Conservation (phyloP, 2,329 filamentous ascomycete species). For the Huntiella decipiens region DNA sequence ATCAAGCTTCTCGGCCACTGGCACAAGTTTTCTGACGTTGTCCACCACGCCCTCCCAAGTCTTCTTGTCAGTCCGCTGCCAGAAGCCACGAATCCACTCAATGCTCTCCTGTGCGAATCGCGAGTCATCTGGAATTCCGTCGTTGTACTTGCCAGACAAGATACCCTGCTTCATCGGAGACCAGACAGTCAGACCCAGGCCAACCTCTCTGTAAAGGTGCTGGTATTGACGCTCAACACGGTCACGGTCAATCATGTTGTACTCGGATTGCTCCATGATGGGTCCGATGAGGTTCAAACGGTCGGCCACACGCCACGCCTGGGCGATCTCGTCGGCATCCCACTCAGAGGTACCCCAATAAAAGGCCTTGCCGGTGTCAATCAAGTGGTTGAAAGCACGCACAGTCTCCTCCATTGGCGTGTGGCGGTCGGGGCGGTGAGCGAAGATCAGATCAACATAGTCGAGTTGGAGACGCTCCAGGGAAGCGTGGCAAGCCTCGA, state of each 20-base stretch:
- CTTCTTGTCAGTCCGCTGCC: slow-evolving; percentile 31
- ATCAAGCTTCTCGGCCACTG: slow-evolving; percentile 45
- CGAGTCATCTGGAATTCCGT: slow-evolving; percentile 40
- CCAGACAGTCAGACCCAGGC: slow-evolving; percentile 43
- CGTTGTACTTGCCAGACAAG: slow-evolving; percentile 48
- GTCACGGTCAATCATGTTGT: slow-evolving; percentile 42
- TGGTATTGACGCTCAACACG: slow-evolving; percentile 45
- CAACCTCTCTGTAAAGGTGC: slow-evolving; percentile 39
- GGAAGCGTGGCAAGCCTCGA: slow-evolving; percentile 43
- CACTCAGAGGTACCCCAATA: slow-evolving; percentile 56
- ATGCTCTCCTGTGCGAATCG: slow-evolving; percentile 36
- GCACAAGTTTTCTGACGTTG: slow-evolving; percentile 38
- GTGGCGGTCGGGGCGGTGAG: slow-evolving; percentile 46
- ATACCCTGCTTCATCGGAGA: slow-evolving; percentile 39
- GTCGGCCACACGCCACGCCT: slow-evolving; percentile 42
- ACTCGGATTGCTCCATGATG: slow-evolving; percentile 46
- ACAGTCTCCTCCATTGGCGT: slow-evolving; percentile 56
- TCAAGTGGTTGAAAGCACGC: slow-evolving; percentile 50
- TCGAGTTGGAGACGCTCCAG: slow-evolving; percentile 38
- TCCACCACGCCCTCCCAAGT: slow-evolving; percentile 36
- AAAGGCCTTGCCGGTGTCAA: slow-evolving; percentile 46
- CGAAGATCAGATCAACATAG: slow-evolving; percentile 51
- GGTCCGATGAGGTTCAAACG: slow-evolving; percentile 42
- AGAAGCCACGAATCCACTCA: slow-evolving; percentile 34
- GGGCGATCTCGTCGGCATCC: slow-evolving; percentile 44